phyloP scores from a whole-genome alignment of 177 flowering plant species.

The Vitis hybrid region DNA sequence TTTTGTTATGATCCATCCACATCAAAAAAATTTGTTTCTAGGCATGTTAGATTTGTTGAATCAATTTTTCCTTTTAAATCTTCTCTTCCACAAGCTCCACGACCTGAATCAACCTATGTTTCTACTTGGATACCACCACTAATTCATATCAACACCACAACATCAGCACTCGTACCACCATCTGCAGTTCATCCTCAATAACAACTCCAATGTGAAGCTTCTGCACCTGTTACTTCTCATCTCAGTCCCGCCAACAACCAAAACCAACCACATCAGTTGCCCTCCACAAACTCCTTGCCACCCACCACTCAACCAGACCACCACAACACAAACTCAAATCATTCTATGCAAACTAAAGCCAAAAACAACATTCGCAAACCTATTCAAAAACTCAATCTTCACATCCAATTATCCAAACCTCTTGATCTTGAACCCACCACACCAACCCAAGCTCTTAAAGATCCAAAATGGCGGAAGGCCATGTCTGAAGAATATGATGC shows the following conservation, averaged over 20 bases:
- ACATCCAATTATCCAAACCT: not conserved
- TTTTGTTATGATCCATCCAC: not conserved
- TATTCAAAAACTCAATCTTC: not conserved
- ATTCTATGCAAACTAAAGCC: not conserved
- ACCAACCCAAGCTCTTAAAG: not conserved
- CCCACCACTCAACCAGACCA: not conserved
- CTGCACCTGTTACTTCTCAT: no score
- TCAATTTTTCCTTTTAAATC: not conserved
- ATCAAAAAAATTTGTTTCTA: constrained; percentile 1
- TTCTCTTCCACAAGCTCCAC: not conserved
- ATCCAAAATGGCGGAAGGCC: not conserved
- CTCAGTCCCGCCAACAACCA: no score
- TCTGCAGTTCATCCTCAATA: no score
- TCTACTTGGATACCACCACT: not conserved
- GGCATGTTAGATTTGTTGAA: constrained; percentile 7
- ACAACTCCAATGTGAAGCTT: no score
- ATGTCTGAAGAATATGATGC: no score
- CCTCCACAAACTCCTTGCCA: not conserved
- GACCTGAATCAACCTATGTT: not conserved
- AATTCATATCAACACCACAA: not conserved
- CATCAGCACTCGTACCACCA: no score
- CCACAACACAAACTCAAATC: not conserved
- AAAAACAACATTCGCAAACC: constrained; percentile 1
- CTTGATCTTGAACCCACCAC: not conserved
- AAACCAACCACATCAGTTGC: not conserved